Percentiles rank a stretch among this genome's conserved stretches.
phyloP scores from a whole-genome alignment of 352 stramenopile genomes.

The Phytopythium ostracodes region DNA sequence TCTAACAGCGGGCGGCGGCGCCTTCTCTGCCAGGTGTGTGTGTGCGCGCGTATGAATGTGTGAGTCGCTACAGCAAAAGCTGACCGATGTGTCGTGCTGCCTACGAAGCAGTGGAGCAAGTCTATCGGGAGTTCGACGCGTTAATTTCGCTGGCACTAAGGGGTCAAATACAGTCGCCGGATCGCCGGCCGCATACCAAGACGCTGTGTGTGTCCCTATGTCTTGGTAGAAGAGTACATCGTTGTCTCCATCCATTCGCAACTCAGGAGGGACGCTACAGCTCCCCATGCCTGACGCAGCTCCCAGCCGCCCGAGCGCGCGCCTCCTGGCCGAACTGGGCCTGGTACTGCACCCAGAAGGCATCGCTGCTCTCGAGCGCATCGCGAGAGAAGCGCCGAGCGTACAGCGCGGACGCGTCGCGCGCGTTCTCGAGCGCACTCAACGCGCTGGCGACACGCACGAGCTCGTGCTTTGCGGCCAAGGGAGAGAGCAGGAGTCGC shows the following conservation, averaged over 20 bases:
- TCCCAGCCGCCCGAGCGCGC: constrained; percentile 15
- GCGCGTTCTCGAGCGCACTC: constrained; percentile 39
- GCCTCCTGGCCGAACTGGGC: constrained; percentile 33
- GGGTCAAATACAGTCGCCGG: not conserved
- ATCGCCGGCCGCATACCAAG: not conserved
- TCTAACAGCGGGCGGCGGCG: not conserved
- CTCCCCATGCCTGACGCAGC: not conserved
- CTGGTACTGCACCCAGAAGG: constrained; percentile 58
- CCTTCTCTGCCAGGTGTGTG: not conserved
- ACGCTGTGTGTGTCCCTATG: not conserved
- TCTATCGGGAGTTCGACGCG: not conserved
- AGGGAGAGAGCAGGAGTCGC: constrained; percentile 35
- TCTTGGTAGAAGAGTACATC: not conserved
- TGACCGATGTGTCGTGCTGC: too few relatives aligned
- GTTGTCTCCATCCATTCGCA: not conserved
- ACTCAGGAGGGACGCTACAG: not conserved
- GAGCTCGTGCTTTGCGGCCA: constrained; percentile 40
- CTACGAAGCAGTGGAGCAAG: not conserved
- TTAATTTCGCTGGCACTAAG: not conserved
- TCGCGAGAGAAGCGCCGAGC: constrained; percentile 24
- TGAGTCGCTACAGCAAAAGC: too few relatives aligned
- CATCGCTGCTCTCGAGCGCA: constrained; percentile 16
- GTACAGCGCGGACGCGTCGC: constrained; percentile 33
- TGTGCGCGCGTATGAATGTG: too few relatives aligned
- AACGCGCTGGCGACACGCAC: constrained; percentile 46